Percentiles rank a stretch among this genome's conserved stretches.
Conservation (phyloP, 768 basidiomycete species). For the Leccinum olivaceopallidum region DNA sequence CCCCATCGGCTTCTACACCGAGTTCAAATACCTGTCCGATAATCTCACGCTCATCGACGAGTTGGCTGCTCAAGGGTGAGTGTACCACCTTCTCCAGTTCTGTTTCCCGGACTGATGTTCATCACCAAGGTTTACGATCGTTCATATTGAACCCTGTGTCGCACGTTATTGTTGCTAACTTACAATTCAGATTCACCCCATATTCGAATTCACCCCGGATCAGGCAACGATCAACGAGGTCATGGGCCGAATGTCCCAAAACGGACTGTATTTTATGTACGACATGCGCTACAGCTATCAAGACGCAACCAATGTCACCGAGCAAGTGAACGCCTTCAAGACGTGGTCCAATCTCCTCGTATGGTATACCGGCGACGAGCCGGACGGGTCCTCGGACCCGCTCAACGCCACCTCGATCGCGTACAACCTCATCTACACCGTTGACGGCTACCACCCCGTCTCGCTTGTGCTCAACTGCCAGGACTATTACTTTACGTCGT, state of each 20-base stretch:
- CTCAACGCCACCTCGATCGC: slow-evolving; percentile 52
- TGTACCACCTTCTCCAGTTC: slow-evolving; percentile 3
- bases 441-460: slow-evolving; percentile 69
- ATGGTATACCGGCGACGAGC: slow-evolving; percentile 76
- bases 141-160: slow-evolving; percentile 19
- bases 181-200: slow-evolving; percentile 55
- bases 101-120: neutral
- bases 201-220: slow-evolving; percentile 63
- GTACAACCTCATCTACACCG: slow-evolving; percentile 55
- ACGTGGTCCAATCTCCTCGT: slow-evolving; percentile 63
- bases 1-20: slow-evolving; percentile 46
- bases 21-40: slow-evolving; percentile 34
- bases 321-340: slow-evolving; percentile 68
- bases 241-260: slow-evolving; percentile 67
- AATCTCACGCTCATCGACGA: slow-evolving; percentile 30
- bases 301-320: slow-evolving; percentile 57
- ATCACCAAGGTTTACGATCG: slow-evolving; percentile 24
- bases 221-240: slow-evolving; percentile 45
- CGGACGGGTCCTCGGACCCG: slow-evolving; percentile 68
- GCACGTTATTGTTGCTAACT: slow-evolving; percentile 8
- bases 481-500: slow-evolving; percentile 61
- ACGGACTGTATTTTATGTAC: slow-evolving; percentile 70
- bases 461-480: slow-evolving; percentile 65
- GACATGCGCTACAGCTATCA: slow-evolving; percentile 77
- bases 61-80: slow-evolving; percentile 32